A percentile compares a stretch with the other conserved stretches of the same genome.
Evolutionary conservation across 768 basidiomycete genomes (phyloP).

Genomic region (Pisolithus tinctorius): DNA sequence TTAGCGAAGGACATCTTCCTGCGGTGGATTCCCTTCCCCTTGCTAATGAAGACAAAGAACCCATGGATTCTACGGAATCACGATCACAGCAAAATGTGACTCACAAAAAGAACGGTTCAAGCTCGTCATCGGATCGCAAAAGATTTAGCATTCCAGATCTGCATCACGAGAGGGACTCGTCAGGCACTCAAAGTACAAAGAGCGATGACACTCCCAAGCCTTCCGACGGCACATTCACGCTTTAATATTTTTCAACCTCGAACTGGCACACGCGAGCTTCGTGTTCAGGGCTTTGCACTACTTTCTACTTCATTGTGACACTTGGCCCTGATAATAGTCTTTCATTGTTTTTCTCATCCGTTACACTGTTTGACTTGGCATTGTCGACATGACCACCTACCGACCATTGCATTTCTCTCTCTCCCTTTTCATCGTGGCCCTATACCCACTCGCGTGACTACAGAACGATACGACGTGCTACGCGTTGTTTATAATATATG

Average conservation of each 20-base stretch:
- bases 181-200: constrained; percentile 40
- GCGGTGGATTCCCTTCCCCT: constrained; percentile 24
- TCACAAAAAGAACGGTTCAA: constrained; percentile 50
- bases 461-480: constrained; percentile 22
- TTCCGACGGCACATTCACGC: constrained; percentile 15
- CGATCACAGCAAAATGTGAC: constrained; percentile 27
- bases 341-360: constrained; percentile 3
- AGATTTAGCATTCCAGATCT: constrained; percentile 35
- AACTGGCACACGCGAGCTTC: constrained; percentile 11
- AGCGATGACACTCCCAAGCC: constrained; percentile 13
- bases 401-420: constrained; percentile 12
- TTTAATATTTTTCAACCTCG: constrained; percentile 6
- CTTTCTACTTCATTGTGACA: constrained; percentile 6
- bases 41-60: constrained; percentile 29
- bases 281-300: constrained; percentile 4
- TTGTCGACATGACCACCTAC: constrained; percentile 21
- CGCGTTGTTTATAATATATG: constrained; percentile 27
- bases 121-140: constrained; percentile 50
- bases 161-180: constrained; percentile 48
- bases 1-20: constrained; percentile 46
- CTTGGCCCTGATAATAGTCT: constrained; percentile 1
- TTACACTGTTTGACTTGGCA: constrained; percentile 12
- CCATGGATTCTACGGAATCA: constrained; percentile 25
- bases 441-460: constrained; percentile 28
- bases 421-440: constrained; percentile 1